A percentile compares a stretch with the other conserved stretches of the same genome.
Evolutionary conservation across 371 early-diverging fungal genomes (phyloP).

Genomic region (Capillidium rhysosporum): DNA sequence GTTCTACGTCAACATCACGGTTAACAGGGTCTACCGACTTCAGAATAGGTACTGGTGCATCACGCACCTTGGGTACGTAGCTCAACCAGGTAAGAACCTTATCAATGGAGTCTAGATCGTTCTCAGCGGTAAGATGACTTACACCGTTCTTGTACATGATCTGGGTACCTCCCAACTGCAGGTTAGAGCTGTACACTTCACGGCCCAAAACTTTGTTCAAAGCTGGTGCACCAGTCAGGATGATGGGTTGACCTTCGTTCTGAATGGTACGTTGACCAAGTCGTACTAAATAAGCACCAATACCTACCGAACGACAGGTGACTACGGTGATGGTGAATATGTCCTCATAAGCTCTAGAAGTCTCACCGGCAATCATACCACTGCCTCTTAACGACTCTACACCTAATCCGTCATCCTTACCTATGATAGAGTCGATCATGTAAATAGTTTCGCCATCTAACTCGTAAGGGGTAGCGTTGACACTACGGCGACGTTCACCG

Average conservation of each 20-base stretch:
- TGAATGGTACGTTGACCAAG: constrained; percentile 95
- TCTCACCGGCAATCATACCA: constrained; percentile 97
- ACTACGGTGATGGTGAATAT: constrained; percentile 95
- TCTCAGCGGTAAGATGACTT: constrained; percentile 84
- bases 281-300: constrained; percentile 97
- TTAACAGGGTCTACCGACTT: constrained; percentile 38
- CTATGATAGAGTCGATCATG: constrained; percentile 79
- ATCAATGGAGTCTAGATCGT: constrained; percentile 81
- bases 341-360: constrained; percentile 85
- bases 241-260: constrained; percentile 93
- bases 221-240: constrained; percentile 95
- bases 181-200: constrained; percentile 93
- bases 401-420: constrained; percentile 77
- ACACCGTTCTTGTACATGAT: constrained; percentile 98
- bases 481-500: constrained; percentile 31
- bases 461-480: constrained; percentile 39
- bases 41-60: constrained; percentile 35
- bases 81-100: constrained; percentile 91
- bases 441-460: constrained; percentile 58
- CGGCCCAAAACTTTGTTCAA: constrained; percentile 97
- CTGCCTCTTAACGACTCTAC: constrained; percentile 98
- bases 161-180: constrained; percentile 97
- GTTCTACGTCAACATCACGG: constrained; percentile 50
- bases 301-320: constrained; percentile 94
- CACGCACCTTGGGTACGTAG: constrained; percentile 59